Conservation (phyloP, 345 rosid genomes). For the Hibiscus tridactylites region DNA sequence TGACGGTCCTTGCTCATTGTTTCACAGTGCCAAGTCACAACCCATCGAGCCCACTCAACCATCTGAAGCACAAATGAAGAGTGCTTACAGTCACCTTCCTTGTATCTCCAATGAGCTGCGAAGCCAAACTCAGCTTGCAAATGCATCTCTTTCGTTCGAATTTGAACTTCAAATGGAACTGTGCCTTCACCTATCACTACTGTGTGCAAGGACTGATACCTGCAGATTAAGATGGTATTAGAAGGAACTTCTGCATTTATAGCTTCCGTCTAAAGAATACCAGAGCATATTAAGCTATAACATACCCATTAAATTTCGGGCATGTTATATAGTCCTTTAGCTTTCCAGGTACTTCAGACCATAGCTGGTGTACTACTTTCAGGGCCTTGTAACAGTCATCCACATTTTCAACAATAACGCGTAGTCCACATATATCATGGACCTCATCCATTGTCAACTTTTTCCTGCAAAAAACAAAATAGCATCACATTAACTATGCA, state of each 20-base stretch:
- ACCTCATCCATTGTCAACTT: constrained; percentile 77
- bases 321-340: constrained; percentile 69
- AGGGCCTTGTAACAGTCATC: constrained; percentile 75
- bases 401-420: constrained; percentile 72
- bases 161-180: constrained; percentile 87
- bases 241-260: background rate
- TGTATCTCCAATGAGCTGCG: constrained; percentile 99
- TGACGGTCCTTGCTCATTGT: constrained; percentile 59
- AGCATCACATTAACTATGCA: background rate
- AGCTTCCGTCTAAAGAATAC: background rate
- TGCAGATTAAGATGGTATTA: constrained; percentile 25
- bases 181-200: constrained; percentile 72
- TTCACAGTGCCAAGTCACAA: constrained; percentile 89
- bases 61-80: constrained; percentile 80
- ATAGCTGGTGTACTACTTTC: constrained; percentile 57
- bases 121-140: constrained; percentile 96
- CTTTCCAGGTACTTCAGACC: constrained; percentile 89
- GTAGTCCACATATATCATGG: constrained; percentile 89
- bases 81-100: constrained; percentile 76
- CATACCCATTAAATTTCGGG: constrained; percentile 90
- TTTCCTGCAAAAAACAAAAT: constrained; percentile 48
- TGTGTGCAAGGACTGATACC: constrained; percentile 86
- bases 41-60: constrained; percentile 99
- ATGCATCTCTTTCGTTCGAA: constrained; percentile 89
- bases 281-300: constrained; percentile 1